Base-by-base conservation (phyloP, 129 eudicot species). In the Saussurea involucrata region DNA sequence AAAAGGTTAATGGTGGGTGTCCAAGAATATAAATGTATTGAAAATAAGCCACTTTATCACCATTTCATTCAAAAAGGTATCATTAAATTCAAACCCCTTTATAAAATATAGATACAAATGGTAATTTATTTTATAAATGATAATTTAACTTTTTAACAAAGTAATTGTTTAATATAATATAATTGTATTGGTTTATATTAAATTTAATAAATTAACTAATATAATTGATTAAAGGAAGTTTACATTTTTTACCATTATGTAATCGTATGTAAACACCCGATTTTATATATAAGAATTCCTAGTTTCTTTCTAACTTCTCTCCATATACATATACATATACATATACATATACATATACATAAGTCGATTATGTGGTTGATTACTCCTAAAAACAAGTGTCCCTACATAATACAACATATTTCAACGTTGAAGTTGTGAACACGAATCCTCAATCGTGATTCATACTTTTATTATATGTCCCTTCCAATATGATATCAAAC, bases 1-100 rank as follows among this genome's bases (percentile, higher is more conserved):
- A 61, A 74, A 74, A 61, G 78, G 78, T 74, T 63, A 74, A 74
- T 74, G 78, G 71, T 74, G 71, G 78, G 78, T 74, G 78, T 74
- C 78, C 78, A 74, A 74, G 78, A 74, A 74, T 74, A 74, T 53
- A 53, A 17, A 17, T 53, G 21, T 53, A 53, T 53, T 17, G 61
- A 53, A 53, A 53, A 53, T 53, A 17, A 53, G 7, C 61, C 61
- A 53, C 61, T 6, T 53, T 53, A 53, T 53, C 61, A 53, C 61
- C 22, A 53, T 53, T 53, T 53, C 61, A 17, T n/a, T 17, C 22
- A 17, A n/a, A 53, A 53, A 17, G 61, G 61, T 53, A 53, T 53
- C 61, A 53, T 17, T 53, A 53, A 53, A 17, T 53, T 53, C 61
- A 53, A 53, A 17, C 61, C 61, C 22, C 20, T n/a, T 53, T 53